Evolutionary conservation across 768 basidiomycete species (phyloP).

Genomic region (Amylocystis lapponica): DNA sequence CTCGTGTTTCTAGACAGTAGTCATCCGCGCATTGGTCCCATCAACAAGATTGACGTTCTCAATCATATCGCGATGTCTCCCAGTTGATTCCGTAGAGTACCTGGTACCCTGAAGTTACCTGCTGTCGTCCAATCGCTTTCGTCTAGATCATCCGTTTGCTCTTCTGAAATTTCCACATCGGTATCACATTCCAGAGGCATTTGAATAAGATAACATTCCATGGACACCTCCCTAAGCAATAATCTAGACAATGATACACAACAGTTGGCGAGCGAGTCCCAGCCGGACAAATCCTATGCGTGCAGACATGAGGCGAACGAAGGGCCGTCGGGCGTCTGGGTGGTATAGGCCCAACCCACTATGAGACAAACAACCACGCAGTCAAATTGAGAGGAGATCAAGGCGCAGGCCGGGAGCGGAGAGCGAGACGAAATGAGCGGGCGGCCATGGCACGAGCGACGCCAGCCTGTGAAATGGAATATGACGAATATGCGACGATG

Average conservation of each 20-base stretch:
- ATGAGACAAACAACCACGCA: not conserved
- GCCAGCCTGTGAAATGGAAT: slow-evolving; percentile 1
- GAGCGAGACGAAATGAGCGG: slow-evolving; percentile 5
- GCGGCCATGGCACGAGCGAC: not conserved
- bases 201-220: slow-evolving; percentile 7
- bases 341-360: not conserved
- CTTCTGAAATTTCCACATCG: too few relatives aligned
- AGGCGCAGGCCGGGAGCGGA: not conserved
- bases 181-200: too few relatives aligned
- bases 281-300: slow-evolving; percentile 7
- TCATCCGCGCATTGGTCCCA: slow-evolving; percentile 4
- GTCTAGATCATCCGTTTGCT: not conserved
- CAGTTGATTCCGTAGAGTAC: too few relatives aligned
- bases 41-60: slow-evolving; percentile 1
- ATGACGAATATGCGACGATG: slow-evolving; percentile 6
- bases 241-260: slow-evolving; percentile 8
- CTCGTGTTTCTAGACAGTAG: too few relatives aligned
- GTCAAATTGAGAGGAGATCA: not conserved
- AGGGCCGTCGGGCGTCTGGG: slow-evolving; percentile 2
- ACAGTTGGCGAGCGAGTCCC: not conserved
- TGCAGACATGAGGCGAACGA: slow-evolving; percentile 4
- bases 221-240: slow-evolving; percentile 5
- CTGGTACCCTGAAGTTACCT: too few relatives aligned
- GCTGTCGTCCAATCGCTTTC: not conserved
- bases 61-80: slow-evolving; percentile 4